These are phyloP conservation scores for Gymnopus androsaceus DNA, from an alignment of 1,284 basidiomycete genomes.

Conservation along the genomic window DNA sequence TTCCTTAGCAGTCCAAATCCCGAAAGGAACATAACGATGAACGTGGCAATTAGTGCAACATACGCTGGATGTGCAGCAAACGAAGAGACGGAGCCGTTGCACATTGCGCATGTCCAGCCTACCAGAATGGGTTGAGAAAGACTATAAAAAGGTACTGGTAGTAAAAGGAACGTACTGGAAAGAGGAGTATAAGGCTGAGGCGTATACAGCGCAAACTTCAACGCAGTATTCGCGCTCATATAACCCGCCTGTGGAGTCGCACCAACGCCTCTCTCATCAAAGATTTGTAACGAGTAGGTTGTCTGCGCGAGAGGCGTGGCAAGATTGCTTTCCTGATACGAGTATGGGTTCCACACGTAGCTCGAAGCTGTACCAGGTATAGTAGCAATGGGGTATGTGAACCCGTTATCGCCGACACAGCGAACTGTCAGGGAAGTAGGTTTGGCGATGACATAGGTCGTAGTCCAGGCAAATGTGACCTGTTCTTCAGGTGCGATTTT, in stretches of 20 bases:
- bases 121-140: slow-evolving; percentile 13
- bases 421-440: slow-evolving; percentile 79
- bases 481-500: slow-evolving; percentile 78
- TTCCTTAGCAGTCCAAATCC: slow-evolving; percentile 64
- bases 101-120: slow-evolving; percentile 82
- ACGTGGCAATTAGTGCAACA: slow-evolving; percentile 64
- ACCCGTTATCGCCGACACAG: slow-evolving; percentile 82
- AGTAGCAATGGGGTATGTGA: slow-evolving; percentile 82
- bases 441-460: slow-evolving; percentile 67
- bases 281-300: slow-evolving; percentile 66
- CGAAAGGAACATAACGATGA: slow-evolving; percentile 75
- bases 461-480: slow-evolving; percentile 93
- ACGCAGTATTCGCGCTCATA: slow-evolving; percentile 67
- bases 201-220: slow-evolving; percentile 85
- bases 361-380: slow-evolving; percentile 70
- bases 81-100: slow-evolving; percentile 51
- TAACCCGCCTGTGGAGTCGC: slow-evolving; percentile 63
- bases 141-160: background rate
- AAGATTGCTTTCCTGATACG: slow-evolving; percentile 70
- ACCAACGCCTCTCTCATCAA: slow-evolving; percentile 71
- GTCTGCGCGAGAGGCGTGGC: slow-evolving; percentile 71
- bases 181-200: slow-evolving; percentile 78
- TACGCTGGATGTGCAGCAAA: slow-evolving; percentile 55
- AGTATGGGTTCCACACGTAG: slow-evolving; percentile 82
- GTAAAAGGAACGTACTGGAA: slow-evolving; percentile 60